phyloP scores from a whole-genome alignment of 768 basidiomycete species.

The Phylloporus arenicola region DNA sequence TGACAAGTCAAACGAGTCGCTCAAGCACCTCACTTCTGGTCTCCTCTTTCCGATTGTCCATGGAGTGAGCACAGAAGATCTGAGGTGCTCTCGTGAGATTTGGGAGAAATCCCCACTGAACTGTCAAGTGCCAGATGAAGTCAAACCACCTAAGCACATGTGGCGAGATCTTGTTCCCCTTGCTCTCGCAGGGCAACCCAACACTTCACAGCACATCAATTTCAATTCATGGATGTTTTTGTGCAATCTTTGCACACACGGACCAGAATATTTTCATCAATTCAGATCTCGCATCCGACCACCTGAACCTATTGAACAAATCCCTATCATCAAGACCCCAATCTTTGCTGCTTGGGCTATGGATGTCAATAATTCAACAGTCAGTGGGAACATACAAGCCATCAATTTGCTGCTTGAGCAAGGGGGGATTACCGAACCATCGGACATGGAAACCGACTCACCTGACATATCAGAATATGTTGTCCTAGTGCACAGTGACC shows the following conservation, averaged over 20 bases:
- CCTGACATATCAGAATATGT: not conserved
- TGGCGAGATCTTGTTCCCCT: not conserved
- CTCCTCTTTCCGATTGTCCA: not conserved
- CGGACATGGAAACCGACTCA: not conserved
- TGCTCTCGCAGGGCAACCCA: not conserved
- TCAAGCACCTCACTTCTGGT: not conserved
- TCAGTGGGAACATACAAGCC: conserved; percentile 17
- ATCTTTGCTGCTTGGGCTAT: conserved; percentile 21
- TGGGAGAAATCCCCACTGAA: not conserved
- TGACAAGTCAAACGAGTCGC: not conserved
- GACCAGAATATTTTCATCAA: conserved; percentile 19
- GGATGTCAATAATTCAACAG: conserved; percentile 23
- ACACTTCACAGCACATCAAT: not conserved
- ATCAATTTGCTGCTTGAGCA: conserved; percentile 8
- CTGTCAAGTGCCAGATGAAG: not conserved
- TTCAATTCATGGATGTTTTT: not conserved
- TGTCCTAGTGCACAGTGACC: not conserved
- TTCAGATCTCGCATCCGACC: conserved; percentile 12
- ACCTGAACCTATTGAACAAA: conserved; percentile 24
- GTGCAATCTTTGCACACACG: conserved; percentile 6
- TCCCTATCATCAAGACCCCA: conserved; percentile 22
- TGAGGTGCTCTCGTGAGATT: not conserved
- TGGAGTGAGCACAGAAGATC: not conserved
- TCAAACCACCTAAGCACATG: not conserved
- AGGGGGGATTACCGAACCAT: not conserved